Base-by-base conservation (phyloP, 192 early-diverging fungal genomes). In the Coemansia guatemalensis region DNA sequence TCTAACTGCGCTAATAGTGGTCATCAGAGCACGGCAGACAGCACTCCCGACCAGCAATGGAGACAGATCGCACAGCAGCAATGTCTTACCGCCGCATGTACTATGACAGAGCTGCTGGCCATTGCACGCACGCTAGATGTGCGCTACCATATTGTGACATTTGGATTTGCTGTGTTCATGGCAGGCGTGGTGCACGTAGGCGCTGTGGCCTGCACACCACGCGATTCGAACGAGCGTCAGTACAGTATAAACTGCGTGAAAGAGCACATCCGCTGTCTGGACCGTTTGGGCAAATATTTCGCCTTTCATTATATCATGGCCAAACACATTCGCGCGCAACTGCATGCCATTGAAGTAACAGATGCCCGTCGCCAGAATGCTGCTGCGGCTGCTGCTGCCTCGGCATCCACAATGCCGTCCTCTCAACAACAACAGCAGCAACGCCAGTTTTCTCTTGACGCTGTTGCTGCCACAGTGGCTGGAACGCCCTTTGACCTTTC, bases 301-400 rank as follows among this genome's bases (percentile, higher is more conserved):
- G 78, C 78, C 2, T 81, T 81, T 62, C 78, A 81, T 32, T 75
- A 60, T 44, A 81, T 81, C 53, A 81, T 81, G 78, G 73, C 78
- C 56, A 81, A 81, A 56, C 78, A 81, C 33, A 81, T 81, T 8
- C 73, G 73, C 22, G 78, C 78, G 1, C 78, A 81, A 74, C 35
- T 81, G 44, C 68, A 73, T 39, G 58, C 74, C 24, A 80, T 80
- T 41, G 68, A 80, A 54, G 56, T 53, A 3, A 62, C 70, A 17
- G 75, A 73, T 41, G n/a, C 49, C 6, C 62, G 63, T 11, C 39
- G 65, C n/a, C 51, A 50, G 2, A 57, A 49, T 17, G 44, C 23
- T 2, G 62, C 39, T 48, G 63, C 63, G 5, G 58, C 57, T 26
- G 54, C 54, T 23, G 62, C 52, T 26, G 62, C 62, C 32, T 30